Evolutionary conservation across 192 early-diverging fungal species (phyloP), one percentile per base, ranked within the genome.

Genomic region (Entomortierella lignicola): DNA sequence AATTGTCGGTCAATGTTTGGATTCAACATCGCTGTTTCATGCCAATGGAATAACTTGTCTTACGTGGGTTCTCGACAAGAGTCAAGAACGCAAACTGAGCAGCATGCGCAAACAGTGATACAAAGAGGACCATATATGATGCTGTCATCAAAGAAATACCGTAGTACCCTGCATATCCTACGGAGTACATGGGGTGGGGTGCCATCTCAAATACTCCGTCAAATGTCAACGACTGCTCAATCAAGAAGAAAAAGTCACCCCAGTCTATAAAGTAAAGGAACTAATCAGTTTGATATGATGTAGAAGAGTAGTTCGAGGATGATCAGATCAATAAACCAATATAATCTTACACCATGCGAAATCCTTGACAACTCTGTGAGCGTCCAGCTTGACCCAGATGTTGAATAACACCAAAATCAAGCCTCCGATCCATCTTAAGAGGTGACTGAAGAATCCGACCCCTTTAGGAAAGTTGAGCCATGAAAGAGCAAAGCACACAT

Each of bases 131-230:
- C 48, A 89, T 94, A 77, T 97, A 95, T 58, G 90, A 92, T 31
- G 96, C 94, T 25, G 92, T 92, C 66, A 99, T 96, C 48, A 99
- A 79, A 21, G 96, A 93, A 3, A 93, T 85, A 25, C 95, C 98
- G 81, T 99, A 99, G 85, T 96, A 99, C 21, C 97, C 96, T 47
- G 92, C 90, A 77, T 98, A 99, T 8, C 98, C 98, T 41, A 99
- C 92, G n/a, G 95, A 97, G 82, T 99, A 99, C 97, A 98, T 99
- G 4, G 98, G 98, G 72, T 99, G 98, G 34, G 97, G 97, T 0
- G 95, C 95, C 92, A 96, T 93, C 73, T 98, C 96, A 85, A 97
- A 97, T 2, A 96, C 94, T 48, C 95, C 94, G 80, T 96, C 93
- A 80, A 96, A 94, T 0, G 93, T 96, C 42, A 95, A 82, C 11